Percentiles rank a stretch among this genome's conserved stretches.
These are phyloP conservation scores for Xenoacremonium recifei DNA, from an alignment of 2,329 filamentous ascomycete genomes.

Conservation along the genomic window DNA sequence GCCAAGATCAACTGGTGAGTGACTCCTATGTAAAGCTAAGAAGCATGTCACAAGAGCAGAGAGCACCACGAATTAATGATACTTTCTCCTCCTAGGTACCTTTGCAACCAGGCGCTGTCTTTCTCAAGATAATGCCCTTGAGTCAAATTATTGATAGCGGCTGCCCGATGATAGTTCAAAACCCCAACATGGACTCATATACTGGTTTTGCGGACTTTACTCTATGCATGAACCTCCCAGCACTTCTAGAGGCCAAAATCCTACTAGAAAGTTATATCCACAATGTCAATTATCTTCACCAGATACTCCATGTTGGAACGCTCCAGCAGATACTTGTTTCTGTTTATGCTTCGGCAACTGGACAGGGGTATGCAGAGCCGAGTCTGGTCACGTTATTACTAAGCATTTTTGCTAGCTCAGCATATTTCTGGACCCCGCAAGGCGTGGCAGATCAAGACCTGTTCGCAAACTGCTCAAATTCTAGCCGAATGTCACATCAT, in stretches of 20 bases:
- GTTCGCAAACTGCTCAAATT: background rate
- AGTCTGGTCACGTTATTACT: background rate
- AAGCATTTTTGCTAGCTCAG: background rate
- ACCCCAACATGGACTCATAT: background rate
- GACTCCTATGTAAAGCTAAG: no score
- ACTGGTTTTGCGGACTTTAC: background rate
- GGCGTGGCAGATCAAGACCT: background rate
- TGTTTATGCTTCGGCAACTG: background rate
- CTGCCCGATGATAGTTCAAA: background rate
- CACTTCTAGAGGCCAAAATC: background rate
- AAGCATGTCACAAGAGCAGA: no score
- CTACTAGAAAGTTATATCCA: background rate
- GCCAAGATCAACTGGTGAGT: background rate
- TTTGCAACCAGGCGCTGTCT: background rate
- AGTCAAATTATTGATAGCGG: background rate
- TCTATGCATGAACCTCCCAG: background rate
- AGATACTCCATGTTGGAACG: background rate
- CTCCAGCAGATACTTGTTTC: background rate
- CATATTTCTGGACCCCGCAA: background rate
- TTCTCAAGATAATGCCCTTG: background rate
- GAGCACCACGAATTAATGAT: background rate
- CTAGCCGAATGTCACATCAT: background rate
- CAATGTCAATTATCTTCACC: background rate
- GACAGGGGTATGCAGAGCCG: background rate
- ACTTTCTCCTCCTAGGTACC: background rate